Conservation (phyloP, 331 rosid genomes). For the Quercus tomentella region DNA sequence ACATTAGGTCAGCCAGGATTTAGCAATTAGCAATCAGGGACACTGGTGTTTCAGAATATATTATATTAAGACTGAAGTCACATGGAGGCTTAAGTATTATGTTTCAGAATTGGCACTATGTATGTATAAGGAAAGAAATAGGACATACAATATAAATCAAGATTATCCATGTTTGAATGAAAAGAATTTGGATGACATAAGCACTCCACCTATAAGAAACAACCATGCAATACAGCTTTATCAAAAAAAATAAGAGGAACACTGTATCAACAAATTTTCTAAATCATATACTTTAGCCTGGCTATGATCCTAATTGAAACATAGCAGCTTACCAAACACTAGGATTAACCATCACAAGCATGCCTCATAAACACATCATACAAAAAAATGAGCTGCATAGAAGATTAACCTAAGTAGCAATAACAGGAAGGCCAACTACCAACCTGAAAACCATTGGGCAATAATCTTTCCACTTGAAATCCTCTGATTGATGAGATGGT, state of each 20-base stretch:
- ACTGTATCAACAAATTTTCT: background rate
- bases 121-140: too few relatives aligned
- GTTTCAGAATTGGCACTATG: too few relatives aligned
- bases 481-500: slow-evolving; percentile 94
- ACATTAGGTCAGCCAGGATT: background rate
- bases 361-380: slow-evolving; percentile 17
- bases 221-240: background rate
- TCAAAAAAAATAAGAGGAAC: background rate
- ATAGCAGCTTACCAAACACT: background rate
- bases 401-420: slow-evolving; percentile 13
- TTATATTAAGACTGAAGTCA: too few relatives aligned
- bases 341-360: slow-evolving; percentile 6
- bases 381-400: slow-evolving; percentile 6
- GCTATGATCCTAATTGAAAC: background rate
- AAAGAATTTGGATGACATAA: background rate
- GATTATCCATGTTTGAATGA: background rate
- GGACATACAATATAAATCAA: too few relatives aligned
- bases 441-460: slow-evolving; percentile 99
- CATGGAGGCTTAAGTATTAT: too few relatives aligned
- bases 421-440: slow-evolving; percentile 17
- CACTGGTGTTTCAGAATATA: background rate
- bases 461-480: slow-evolving; percentile 98
- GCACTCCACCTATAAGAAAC: background rate
- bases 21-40: background rate
- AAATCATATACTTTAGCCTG: background rate